These are phyloP conservation scores for Paxillus ammoniavirescens DNA, from an alignment of 768 basidiomycete genomes.

Conservation along the genomic window DNA sequence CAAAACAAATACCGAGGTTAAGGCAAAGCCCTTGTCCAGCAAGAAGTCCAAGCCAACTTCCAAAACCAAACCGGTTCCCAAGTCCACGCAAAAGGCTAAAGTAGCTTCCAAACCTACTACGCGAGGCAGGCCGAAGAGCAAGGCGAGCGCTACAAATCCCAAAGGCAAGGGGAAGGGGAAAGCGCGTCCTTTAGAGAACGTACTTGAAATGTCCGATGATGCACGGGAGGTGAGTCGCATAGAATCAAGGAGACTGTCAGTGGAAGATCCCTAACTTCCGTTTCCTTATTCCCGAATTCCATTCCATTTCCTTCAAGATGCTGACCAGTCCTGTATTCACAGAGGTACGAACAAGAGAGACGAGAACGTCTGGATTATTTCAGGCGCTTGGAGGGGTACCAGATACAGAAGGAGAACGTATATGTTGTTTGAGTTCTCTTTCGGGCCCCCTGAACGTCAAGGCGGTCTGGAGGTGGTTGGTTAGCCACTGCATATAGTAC, in stretches of 20 bases:
- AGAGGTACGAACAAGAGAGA: constrained; percentile 47
- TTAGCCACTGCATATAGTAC: background rate
- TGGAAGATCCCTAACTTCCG: no score
- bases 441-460: background rate
- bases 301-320: background rate
- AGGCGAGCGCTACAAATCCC: constrained; percentile 7
- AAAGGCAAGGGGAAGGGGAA: constrained; percentile 32
- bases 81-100: constrained; percentile 5
- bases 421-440: constrained; percentile 46
- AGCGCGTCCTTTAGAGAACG: constrained; percentile 17
- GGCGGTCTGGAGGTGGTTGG: background rate
- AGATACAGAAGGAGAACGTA: constrained; percentile 56
- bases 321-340: background rate
- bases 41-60: constrained; percentile 11
- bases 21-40: constrained; percentile 2
- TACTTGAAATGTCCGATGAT: constrained; percentile 30
- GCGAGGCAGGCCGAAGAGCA: constrained; percentile 23
- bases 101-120: background rate
- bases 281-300: no score
- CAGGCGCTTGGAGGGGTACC: constrained; percentile 48
- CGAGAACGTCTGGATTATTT: constrained; percentile 54
- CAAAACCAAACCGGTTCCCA: constrained; percentile 8
- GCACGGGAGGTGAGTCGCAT: constrained; percentile 26
- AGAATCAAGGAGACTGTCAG: no score
- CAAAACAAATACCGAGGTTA: constrained; percentile 7